Base-by-base conservation (phyloP, 139 green algal genomes). In the Choricystis sp. region DNA sequence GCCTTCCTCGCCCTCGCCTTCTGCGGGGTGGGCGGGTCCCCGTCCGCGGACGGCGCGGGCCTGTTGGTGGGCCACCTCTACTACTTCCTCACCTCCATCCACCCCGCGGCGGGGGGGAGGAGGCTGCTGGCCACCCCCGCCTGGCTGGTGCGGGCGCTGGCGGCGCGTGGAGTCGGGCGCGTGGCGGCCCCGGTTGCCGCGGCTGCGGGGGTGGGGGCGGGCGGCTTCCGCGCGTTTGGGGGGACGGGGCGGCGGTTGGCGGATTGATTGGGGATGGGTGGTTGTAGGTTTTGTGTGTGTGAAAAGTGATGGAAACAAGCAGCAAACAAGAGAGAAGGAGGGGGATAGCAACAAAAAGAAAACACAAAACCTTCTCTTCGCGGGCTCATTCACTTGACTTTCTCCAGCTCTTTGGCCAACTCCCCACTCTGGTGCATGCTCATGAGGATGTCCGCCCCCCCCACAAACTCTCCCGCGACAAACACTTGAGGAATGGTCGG, bases 401-500 rank as follows among this genome's bases (percentile, higher is more conserved):
- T n/a, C n/a, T n/a, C 40, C 40, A 52, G 40, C 9, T 9, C 40
- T 16, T 24, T 22, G 22, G 4, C 26, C 22, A 61, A 19, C 55
- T 73, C 59, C 21, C 57, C 40, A 9, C 9, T 16, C 9, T 52
- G 9, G 40, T 52, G 40, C 40, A 52, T 52, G 40, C 9, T 16
- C 40, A 52, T 52, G 9, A 52, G 40, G 16, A 52, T 52, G 40
- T 52, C 40, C 40, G 40, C 40, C 40, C 40, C 40, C 9, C 40
- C 40, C 40, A 52, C 9, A 16, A 52, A 52, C 40, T 28, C 59
- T 56, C 52, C 29, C 65, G 22, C 63, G 40, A 16, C 40, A 52
- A 52, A 52, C 9, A 86, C 85, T 79, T 93, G 86, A 0, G 91
- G 91, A 59, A 98, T 96, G 22, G 92, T 98, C 4, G 91, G 92